phyloP scores from a whole-genome alignment of 768 basidiomycete genomes.

The Phylloporus scabripes region DNA sequence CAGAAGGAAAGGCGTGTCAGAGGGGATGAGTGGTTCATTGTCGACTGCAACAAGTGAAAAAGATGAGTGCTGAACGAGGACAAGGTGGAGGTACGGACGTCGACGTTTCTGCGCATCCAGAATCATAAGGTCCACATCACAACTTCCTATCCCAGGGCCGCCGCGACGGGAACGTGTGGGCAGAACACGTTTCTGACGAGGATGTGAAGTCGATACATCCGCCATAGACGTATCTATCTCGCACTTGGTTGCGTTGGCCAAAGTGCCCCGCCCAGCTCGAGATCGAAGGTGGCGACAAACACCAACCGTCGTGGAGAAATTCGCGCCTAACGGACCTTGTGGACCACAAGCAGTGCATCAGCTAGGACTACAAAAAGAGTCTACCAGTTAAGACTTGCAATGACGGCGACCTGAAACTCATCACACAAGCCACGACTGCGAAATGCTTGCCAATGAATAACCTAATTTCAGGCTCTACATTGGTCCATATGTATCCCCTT shows the following conservation, averaged over 20 bases:
- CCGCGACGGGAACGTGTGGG: constrained; percentile 78
- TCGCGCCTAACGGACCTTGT: background rate
- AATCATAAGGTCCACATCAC: constrained; percentile 79
- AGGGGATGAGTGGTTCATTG: constrained; percentile 65
- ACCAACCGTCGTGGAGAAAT: background rate
- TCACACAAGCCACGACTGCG: no score
- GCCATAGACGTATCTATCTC: constrained; percentile 22
- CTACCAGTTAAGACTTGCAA: background rate
- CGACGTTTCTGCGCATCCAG: constrained; percentile 73
- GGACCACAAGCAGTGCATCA: background rate
- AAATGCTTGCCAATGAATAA: constrained; percentile 13
- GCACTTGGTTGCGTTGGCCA: constrained; percentile 12
- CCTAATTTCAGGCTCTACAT: constrained; percentile 12
- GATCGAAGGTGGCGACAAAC: background rate
- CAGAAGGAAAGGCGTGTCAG: constrained; percentile 59
- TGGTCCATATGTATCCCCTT: constrained; percentile 24
- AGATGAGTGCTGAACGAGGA: constrained; percentile 16
- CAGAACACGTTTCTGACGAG: constrained; percentile 70
- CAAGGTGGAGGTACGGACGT: constrained; percentile 43
- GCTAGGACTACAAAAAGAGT: background rate
- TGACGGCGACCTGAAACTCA: no score
- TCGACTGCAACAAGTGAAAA: constrained; percentile 43
- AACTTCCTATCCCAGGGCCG: constrained; percentile 73
- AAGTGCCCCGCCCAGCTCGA: constrained; percentile 2
- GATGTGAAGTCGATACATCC: constrained; percentile 34